These are phyloP conservation scores for Apodospora peruviana DNA, from an alignment of 495 filamentous ascomycete species.

Conservation along the genomic window DNA sequence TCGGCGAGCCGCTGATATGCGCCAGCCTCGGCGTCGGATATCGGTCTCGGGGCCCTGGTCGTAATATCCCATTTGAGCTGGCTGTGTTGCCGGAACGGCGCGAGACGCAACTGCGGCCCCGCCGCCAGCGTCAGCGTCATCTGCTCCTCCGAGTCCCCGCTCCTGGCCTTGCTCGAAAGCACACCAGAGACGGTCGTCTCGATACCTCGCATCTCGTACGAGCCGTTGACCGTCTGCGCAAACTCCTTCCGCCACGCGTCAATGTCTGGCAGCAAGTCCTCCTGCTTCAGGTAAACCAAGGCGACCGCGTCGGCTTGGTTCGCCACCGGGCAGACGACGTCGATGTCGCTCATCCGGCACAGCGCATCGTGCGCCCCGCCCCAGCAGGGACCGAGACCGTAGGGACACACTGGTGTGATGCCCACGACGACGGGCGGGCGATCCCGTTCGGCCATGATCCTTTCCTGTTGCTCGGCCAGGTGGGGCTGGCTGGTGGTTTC, in stretches of 20 bases:
- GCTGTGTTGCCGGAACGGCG: background rate
- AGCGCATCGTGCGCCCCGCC: conserved; percentile 7
- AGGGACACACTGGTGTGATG: conserved; percentile 4
- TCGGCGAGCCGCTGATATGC: background rate
- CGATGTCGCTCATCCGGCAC: conserved; percentile 1
- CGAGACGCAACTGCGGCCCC: background rate
- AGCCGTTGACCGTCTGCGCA: background rate
- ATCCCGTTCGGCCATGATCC: background rate
- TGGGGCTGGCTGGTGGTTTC: background rate
- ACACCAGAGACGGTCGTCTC: background rate
- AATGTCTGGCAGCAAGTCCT: background rate
- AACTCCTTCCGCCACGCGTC: conserved; percentile 4
- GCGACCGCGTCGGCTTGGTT: conserved; percentile 6
- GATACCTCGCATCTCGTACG: conserved; percentile 6
- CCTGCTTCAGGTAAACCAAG: conserved; percentile 1
- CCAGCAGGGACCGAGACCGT: conserved; percentile 9
- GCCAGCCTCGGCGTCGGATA: background rate
- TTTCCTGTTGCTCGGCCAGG: background rate
- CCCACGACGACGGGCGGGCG: conserved; percentile 4
- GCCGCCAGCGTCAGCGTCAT: background rate
- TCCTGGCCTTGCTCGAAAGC: background rate
- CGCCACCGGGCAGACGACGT: conserved; percentile 1
- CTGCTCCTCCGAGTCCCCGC: background rate
- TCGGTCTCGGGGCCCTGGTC: background rate
- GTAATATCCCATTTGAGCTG: conserved; percentile 6